phyloP scores from a whole-genome alignment of 2,329 filamentous ascomycete genomes.

The Colletotrichum sp. region DNA sequence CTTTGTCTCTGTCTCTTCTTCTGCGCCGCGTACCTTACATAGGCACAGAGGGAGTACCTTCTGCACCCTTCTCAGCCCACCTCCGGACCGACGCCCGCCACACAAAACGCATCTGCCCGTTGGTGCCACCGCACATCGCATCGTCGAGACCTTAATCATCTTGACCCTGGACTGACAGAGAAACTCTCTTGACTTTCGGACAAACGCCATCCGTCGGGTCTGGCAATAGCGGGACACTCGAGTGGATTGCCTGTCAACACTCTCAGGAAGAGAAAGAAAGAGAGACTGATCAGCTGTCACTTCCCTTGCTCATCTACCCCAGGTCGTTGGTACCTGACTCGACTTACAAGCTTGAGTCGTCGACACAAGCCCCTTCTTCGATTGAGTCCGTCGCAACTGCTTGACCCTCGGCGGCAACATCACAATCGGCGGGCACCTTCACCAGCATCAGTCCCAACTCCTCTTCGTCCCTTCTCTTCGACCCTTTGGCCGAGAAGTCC shows the following conservation, averaged over 20 bases:
- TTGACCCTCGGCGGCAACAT: background rate
- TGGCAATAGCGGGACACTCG: background rate
- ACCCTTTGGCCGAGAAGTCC: background rate
- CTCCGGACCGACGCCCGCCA: constrained; percentile 2
- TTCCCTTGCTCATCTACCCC: background rate
- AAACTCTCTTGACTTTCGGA: background rate
- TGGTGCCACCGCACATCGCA: background rate
- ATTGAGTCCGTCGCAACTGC: background rate
- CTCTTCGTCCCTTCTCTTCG: background rate
- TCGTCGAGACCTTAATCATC: background rate
- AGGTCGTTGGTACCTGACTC: background rate
- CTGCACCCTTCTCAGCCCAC: background rate
- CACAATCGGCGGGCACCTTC: background rate
- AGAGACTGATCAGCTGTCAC: background rate
- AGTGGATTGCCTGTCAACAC: background rate
- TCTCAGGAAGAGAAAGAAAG: background rate
- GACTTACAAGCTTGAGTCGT: background rate
- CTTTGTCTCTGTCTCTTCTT: background rate
- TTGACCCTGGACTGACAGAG: background rate
- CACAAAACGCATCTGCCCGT: constrained; percentile 14
- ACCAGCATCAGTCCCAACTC: background rate
- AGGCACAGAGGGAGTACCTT: background rate
- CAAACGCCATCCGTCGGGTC: constrained; percentile 10
- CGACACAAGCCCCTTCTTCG: background rate
- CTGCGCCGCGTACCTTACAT: background rate